These are phyloP conservation scores for Umbelopsis sp. DNA, from an alignment of 192 early-diverging fungal genomes.

Conservation along the genomic window DNA sequence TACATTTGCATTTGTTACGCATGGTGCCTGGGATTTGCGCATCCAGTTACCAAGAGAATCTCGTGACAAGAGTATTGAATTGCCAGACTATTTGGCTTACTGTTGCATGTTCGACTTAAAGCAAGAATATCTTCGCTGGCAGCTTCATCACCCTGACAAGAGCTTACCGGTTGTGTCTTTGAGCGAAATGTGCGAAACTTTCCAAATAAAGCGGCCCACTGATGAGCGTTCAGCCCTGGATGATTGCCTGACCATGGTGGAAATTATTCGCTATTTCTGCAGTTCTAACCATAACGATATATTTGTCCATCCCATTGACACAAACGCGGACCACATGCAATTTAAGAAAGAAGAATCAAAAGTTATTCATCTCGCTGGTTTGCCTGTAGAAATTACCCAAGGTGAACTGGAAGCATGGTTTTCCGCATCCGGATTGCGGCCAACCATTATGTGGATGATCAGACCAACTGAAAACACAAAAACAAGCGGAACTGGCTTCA, in stretches of 20 bases:
- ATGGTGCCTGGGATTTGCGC: conserved; percentile 72
- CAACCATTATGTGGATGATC: conserved; percentile 64
- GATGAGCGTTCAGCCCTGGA: conserved; percentile 59
- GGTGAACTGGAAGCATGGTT: conserved; percentile 65
- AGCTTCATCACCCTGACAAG: conserved; percentile 59
- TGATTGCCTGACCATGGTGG: conserved; percentile 62
- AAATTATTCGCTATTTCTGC: conserved; percentile 53
- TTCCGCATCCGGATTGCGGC: conserved; percentile 49
- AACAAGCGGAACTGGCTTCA: conserved; percentile 67
- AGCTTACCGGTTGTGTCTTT: conserved; percentile 53
- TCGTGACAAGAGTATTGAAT: conserved; percentile 58
- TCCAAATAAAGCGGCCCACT: conserved; percentile 50
- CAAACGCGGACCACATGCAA: conserved; percentile 58
- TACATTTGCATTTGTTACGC: conserved; percentile 71
- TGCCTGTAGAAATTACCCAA: conserved; percentile 64
- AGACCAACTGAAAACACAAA: conserved; percentile 54
- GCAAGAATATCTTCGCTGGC: conserved; percentile 66
- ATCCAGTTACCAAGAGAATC: conserved; percentile 69
- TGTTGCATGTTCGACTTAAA: conserved; percentile 69
- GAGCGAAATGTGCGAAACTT: conserved; percentile 58
- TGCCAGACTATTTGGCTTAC: conserved; percentile 59
- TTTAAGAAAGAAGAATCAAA: conserved; percentile 66
- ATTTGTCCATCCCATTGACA: conserved; percentile 64
- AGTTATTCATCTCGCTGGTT: conserved; percentile 62
- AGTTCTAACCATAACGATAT: conserved; percentile 55